phyloP scores from a whole-genome alignment of 257 asterid genomes.

The Craterostigma plantagineum region DNA sequence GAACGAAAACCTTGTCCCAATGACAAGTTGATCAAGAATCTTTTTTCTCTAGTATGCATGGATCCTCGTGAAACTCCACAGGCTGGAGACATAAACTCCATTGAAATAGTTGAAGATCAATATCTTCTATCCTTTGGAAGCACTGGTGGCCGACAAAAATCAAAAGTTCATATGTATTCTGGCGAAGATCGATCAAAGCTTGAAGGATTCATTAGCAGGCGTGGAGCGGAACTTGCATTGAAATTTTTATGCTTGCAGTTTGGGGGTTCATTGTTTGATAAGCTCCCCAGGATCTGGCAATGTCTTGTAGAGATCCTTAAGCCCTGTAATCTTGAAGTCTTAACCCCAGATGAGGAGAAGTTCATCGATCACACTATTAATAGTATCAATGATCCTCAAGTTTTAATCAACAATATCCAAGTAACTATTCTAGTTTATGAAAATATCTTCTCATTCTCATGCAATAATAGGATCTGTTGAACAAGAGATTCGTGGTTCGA shows the following conservation, averaged over 20 bases:
- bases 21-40: conserved; percentile 79
- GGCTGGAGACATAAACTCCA: conserved; percentile 68
- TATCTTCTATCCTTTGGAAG: conserved; percentile 69
- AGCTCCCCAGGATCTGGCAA: conserved; percentile 87
- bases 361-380: conserved; percentile 42
- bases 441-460: background rate
- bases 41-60: conserved; percentile 70
- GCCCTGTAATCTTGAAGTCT: conserved; percentile 50
- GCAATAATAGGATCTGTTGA: background rate
- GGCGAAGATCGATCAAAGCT: conserved; percentile 80
- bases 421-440: conserved; percentile 17
- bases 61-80: conserved; percentile 98
- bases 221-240: conserved; percentile 89
- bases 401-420: conserved; percentile 84
- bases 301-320: conserved; percentile 89
- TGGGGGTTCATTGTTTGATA: conserved; percentile 68
- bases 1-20: conserved; percentile 92
- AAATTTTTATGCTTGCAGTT: conserved; percentile 75
- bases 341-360: conserved; percentile 48
- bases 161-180: conserved; percentile 49
- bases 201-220: conserved; percentile 87
- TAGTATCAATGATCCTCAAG: conserved; percentile 65
- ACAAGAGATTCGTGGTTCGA: too few relatives aligned
- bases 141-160: conserved; percentile 33
- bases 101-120: conserved; percentile 77